Evolutionary conservation across 306 rosid genomes (phyloP).

Genomic region (Cucurbita moschata): DNA sequence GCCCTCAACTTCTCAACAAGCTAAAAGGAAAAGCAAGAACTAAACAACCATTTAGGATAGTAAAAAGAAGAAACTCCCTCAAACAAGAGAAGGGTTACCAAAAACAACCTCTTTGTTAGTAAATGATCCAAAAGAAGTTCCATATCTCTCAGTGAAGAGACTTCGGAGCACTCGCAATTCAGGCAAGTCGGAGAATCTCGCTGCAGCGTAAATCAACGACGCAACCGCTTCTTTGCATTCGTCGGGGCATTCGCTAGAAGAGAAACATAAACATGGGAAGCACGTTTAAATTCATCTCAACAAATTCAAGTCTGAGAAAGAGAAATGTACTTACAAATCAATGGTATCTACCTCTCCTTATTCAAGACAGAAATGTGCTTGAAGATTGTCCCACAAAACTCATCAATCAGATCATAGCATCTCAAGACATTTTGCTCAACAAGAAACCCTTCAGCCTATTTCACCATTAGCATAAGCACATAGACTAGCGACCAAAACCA

Average conservation of each 20-base stretch:
- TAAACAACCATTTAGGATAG: not conserved
- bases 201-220: constrained; percentile 63
- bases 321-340: not conserved
- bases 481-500: not conserved
- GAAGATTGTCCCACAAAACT: constrained; percentile 30
- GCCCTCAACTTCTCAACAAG: constrained; percentile 36
- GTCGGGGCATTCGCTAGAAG: constrained; percentile 62
- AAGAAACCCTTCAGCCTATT: constrained; percentile 48
- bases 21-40: constrained; percentile 17
- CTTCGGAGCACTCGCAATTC: constrained; percentile 58
- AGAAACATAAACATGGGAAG: not conserved
- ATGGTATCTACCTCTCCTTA: constrained; percentile 31
- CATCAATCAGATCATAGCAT: constrained; percentile 41
- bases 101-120: constrained; percentile 47
- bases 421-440: constrained; percentile 36
- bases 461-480: not conserved
- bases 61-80: not conserved
- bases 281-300: not conserved
- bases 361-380: constrained; percentile 36
- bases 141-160: constrained; percentile 36
- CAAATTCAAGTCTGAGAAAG: not conserved
- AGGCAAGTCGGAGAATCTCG: constrained; percentile 58
- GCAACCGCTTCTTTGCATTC: constrained; percentile 79
- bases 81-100: not conserved
- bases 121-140: constrained; percentile 34